A percentile compares a stretch with the other conserved stretches of the same genome.
These are phyloP conservation scores for Lecanicillium sp. DNA, from an alignment of 2,329 filamentous ascomycete species.

Conservation along the genomic window DNA sequence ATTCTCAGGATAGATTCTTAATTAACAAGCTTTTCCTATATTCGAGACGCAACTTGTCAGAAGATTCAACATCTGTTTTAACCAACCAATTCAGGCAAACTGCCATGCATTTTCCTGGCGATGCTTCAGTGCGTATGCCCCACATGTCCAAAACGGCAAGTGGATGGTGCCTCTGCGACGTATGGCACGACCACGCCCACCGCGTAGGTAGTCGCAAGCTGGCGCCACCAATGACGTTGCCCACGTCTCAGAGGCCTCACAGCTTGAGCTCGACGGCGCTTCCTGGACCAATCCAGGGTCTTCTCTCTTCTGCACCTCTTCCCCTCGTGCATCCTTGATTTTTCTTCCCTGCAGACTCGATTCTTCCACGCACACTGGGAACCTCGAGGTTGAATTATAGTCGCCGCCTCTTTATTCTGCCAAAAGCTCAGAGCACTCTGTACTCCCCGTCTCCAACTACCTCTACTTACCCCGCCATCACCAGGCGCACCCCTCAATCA, in stretches of 20 bases:
- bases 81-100: no score
- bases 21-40: background rate
- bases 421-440: background rate
- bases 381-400: no score
- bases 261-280: conserved; percentile 1
- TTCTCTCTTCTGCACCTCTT: background rate
- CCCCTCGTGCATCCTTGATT: background rate
- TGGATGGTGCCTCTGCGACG: no score
- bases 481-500: conserved; percentile 14
- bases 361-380: no score
- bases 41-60: background rate
- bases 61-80: background rate
- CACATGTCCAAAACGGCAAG: no score
- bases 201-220: no score
- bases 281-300: conserved; percentile 2
- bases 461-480: background rate
- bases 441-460: background rate
- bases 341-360: no score
- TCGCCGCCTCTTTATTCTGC: background rate
- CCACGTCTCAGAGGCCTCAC: background rate
- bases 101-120: no score
- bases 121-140: no score
- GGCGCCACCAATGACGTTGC: background rate
- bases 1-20: background rate
- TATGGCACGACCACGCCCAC: no score